phyloP scores from a whole-genome alignment of 495 filamentous ascomycete genomes.

The Neohortaea acidophila region DNA sequence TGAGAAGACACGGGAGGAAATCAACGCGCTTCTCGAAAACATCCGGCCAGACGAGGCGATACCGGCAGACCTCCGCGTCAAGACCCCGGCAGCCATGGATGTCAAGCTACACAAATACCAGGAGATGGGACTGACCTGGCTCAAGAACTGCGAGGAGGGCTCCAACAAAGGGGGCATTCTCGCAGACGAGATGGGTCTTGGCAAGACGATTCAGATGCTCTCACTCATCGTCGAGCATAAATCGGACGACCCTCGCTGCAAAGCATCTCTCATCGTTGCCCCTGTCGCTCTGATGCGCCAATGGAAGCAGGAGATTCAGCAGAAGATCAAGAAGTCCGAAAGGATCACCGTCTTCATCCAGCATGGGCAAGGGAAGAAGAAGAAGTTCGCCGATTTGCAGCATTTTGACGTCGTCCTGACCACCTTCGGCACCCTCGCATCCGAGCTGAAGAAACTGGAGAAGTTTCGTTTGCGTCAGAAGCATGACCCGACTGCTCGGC shows the following conservation, averaged over 20 bases:
- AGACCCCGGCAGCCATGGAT: constrained; percentile 55
- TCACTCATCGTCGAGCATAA: constrained; percentile 65
- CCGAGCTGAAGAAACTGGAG: constrained; percentile 48
- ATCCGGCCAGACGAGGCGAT: constrained; percentile 27
- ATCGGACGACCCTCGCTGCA: constrained; percentile 44
- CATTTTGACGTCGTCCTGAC: constrained; percentile 75
- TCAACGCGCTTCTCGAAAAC: constrained; percentile 24
- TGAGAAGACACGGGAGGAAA: constrained; percentile 18
- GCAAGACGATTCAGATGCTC: constrained; percentile 84
- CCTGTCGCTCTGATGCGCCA: constrained; percentile 79
- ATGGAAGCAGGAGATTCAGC: constrained; percentile 73
- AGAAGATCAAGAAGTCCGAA: constrained; percentile 46
- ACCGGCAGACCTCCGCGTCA: constrained; percentile 21
- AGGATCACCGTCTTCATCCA: constrained; percentile 50
- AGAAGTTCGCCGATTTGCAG: constrained; percentile 45
- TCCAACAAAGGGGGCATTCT: constrained; percentile 70
- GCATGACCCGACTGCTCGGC: constrained; percentile 22
- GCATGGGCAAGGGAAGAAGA: constrained; percentile 42
- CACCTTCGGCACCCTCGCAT: constrained; percentile 66
- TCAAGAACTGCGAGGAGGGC: constrained; percentile 66
- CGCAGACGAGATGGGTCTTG: constrained; percentile 89
- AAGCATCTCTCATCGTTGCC: constrained; percentile 77
- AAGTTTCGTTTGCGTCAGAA: constrained; percentile 28
- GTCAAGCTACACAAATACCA: constrained; percentile 67
- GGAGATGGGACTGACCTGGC: constrained; percentile 67